A percentile compares a stretch with the other conserved stretches of the same genome.
Evolutionary conservation across 1,139 yeast genomes (phyloP).

Genomic region (Yamadazyma mexicana): DNA sequence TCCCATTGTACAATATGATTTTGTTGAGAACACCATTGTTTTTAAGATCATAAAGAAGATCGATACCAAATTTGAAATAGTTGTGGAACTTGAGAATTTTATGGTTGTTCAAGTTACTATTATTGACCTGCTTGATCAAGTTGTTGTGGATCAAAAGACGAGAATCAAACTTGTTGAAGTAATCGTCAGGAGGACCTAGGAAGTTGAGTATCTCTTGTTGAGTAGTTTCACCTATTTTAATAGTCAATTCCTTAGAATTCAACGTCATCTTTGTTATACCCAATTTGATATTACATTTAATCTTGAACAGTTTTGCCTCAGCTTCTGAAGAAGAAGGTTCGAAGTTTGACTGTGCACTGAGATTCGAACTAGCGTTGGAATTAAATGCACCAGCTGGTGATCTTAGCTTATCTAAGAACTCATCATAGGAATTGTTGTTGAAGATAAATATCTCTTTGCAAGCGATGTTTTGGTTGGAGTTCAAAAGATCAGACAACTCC

Average conservation of each 20-base stretch:
- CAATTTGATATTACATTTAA: constrained; percentile 14
- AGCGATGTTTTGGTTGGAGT: constrained; percentile 33
- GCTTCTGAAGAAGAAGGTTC: background rate
- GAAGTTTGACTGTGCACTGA: background rate
- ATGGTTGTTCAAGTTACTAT: constrained; percentile 3
- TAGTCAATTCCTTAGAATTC: constrained; percentile 6
- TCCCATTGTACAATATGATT: constrained; percentile 50
- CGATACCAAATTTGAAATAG: constrained; percentile 55
- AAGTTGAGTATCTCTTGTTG: constrained; percentile 49
- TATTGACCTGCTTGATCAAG: constrained; percentile 14
- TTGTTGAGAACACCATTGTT: constrained; percentile 26
- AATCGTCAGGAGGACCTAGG: constrained; percentile 61
- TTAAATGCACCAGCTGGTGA: background rate
- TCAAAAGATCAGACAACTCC: constrained; percentile 29
- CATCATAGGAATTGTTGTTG: constrained; percentile 31
- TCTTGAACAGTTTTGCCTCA: constrained; percentile 6
- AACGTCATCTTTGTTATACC: constrained; percentile 15
- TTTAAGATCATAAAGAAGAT: constrained; percentile 48
- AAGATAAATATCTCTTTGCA: constrained; percentile 41
- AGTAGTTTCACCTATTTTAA: constrained; percentile 41
- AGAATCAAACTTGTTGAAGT: constrained; percentile 48
- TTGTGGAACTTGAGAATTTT: constrained; percentile 47
- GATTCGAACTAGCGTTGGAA: background rate
- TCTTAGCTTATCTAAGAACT: constrained; percentile 14
- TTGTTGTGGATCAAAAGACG: constrained; percentile 43